Evolutionary conservation across 805 yeast species (phyloP).

Genomic region (Candida maesae): DNA sequence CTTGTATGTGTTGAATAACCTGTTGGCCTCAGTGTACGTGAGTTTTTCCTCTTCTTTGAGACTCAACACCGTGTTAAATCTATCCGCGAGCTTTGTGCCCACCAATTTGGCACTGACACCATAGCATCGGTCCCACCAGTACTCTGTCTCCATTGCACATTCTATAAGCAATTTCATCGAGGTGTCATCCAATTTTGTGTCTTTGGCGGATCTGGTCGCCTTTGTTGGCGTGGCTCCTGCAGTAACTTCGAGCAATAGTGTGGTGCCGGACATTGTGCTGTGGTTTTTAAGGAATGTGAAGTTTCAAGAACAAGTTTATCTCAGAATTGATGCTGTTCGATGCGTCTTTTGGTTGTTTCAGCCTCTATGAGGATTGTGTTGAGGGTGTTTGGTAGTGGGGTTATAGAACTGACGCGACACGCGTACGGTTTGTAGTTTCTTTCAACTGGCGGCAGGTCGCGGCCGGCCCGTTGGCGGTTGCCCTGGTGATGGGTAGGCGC

Average conservation of each 20-base stretch:
- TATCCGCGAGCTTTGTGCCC: background rate
- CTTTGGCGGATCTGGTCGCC: constrained; percentile 5
- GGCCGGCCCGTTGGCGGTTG: background rate
- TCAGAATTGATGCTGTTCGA: no score
- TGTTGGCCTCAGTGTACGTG: background rate
- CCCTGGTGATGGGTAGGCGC: background rate
- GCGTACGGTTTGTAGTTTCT: no score
- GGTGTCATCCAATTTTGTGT: background rate
- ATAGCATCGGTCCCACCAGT: background rate
- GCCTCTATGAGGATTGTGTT: no score
- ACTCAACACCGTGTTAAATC: background rate
- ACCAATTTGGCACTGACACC: background rate
- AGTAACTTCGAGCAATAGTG: no score
- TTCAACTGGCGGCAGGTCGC: no score
- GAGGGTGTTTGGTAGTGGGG: no score
- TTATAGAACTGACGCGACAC: no score
- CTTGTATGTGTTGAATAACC: background rate
- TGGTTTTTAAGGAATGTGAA: no score
- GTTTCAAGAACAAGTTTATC: no score
- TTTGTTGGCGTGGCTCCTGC: no score
- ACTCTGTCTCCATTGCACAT: constrained; percentile 1
- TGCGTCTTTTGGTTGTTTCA: no score
- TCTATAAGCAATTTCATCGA: background rate
- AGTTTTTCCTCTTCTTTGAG: background rate
- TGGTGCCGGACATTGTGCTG: no score